Evolutionary conservation across 1,284 basidiomycete species (phyloP).

Genomic region (Irpex rosettiformis): DNA sequence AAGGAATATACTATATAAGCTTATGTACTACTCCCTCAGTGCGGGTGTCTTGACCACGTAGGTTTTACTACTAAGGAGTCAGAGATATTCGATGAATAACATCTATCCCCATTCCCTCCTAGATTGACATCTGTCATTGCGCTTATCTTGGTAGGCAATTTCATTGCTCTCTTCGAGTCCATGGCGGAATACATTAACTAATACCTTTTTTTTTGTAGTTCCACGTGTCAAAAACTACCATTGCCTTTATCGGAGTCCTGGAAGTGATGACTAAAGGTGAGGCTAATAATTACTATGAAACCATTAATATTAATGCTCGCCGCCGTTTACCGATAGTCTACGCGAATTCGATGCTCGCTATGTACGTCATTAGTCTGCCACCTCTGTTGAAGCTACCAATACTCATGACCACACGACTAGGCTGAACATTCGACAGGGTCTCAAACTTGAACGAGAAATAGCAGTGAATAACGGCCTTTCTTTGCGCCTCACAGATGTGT

Average conservation of each 20-base stretch:
- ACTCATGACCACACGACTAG: not conserved
- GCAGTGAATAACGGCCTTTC: not conserved
- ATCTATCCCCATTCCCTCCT: not conserved
- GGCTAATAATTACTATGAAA: not conserved
- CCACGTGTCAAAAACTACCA: not conserved
- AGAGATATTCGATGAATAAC: not conserved
- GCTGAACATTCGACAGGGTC: not conserved
- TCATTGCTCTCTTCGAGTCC: too few relatives aligned
- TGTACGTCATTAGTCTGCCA: not conserved
- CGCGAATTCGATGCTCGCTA: not conserved
- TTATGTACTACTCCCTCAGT: not conserved
- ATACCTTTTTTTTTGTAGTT: not conserved
- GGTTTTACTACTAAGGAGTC: not conserved
- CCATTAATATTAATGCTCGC: not conserved
- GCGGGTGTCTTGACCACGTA: not conserved
- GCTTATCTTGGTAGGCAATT: not conserved
- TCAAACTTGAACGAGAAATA: not conserved
- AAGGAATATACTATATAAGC: not conserved
- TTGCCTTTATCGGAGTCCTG: not conserved
- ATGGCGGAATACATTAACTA: too few relatives aligned
- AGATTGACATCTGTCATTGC: not conserved
- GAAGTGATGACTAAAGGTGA: not conserved
- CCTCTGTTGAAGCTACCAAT: not conserved
- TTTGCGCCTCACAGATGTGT: not conserved
- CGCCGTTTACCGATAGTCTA: not conserved